Conservation (phyloP, 805 yeast species). For the Cyberlindnera xylosilytica region DNA sequence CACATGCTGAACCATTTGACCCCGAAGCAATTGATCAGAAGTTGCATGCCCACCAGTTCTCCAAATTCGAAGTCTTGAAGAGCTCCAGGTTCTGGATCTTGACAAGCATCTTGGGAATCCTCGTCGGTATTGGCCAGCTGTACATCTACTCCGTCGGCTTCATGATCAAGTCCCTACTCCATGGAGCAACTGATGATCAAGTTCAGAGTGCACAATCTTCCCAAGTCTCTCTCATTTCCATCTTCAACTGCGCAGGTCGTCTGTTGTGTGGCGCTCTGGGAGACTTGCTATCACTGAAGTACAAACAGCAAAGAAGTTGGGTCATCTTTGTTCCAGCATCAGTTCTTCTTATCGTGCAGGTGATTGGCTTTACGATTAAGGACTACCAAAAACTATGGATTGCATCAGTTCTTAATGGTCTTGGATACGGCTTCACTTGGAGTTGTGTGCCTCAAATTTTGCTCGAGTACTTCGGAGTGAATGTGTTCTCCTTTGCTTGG, state of each 20-base stretch:
- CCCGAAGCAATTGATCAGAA: conserved; percentile 4
- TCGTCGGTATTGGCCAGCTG: conserved; percentile 70
- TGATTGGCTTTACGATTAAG: conserved; percentile 38
- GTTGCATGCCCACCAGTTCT: conserved; percentile 1
- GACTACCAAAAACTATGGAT: conserved; percentile 41
- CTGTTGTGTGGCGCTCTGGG: conserved; percentile 60
- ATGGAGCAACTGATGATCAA: conserved; percentile 17
- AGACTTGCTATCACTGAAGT: conserved; percentile 50
- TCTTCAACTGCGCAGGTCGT: conserved; percentile 66
- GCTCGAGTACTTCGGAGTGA: conserved; percentile 72
- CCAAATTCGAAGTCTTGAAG: conserved; percentile 23
- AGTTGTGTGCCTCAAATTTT: conserved; percentile 73
- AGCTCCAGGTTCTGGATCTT: conserved; percentile 47
- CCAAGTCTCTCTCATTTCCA: conserved; percentile 71
- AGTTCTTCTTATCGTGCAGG: conserved; percentile 48
- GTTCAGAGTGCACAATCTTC: conserved; percentile 57
- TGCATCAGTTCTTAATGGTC: conserved; percentile 57
- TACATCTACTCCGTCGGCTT: conserved; percentile 75
- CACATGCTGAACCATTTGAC: neutral
- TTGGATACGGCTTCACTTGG: conserved; percentile 70
- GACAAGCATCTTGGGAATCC: conserved; percentile 46
- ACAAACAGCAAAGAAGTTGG: conserved; percentile 47
- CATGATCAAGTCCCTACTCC: conserved; percentile 50
- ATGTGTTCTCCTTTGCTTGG: conserved; percentile 67
- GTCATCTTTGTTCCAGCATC: conserved; percentile 50